A percentile compares a stretch with the other conserved stretches of the same genome.
Evolutionary conservation across 345 rosid species (phyloP).

Genomic region (Atalantia buxifolia): DNA sequence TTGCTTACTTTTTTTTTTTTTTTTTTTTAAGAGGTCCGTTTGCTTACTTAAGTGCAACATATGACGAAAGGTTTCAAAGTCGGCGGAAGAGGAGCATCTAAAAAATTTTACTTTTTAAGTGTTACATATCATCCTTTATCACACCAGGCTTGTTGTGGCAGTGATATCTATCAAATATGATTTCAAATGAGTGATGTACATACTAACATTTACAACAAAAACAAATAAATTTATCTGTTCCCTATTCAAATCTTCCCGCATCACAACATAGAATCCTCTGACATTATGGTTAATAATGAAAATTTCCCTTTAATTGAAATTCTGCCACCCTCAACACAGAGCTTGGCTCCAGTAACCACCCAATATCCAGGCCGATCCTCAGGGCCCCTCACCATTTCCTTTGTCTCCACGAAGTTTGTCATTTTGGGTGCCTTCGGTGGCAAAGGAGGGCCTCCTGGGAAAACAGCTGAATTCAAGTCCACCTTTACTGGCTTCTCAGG

Average conservation of each 20-base stretch:
- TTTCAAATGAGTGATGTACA: slow-evolving; percentile 12
- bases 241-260: slow-evolving; percentile 26
- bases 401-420: slow-evolving; percentile 78
- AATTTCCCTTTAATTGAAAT: slow-evolving; percentile 82
- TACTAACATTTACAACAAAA: slow-evolving; percentile 22
- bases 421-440: slow-evolving; percentile 57
- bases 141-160: not conserved
- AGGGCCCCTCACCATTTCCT: slow-evolving; percentile 87
- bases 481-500: slow-evolving; percentile 49
- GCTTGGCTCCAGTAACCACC: slow-evolving; percentile 96
- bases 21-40: too few species aligned
- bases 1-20: too few species aligned
- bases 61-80: too few species aligned
- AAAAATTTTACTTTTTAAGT: not conserved
- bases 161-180: not conserved
- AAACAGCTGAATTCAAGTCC: slow-evolving; percentile 86
- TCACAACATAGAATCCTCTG: slow-evolving; percentile 67
- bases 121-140: not conserved
- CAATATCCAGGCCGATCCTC: slow-evolving; percentile 90
- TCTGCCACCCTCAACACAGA: slow-evolving; percentile 66
- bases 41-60: too few species aligned
- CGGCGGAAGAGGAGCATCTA: not conserved
- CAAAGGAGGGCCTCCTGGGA: slow-evolving; percentile 70
- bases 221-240: not conserved
- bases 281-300: slow-evolving; percentile 69